Percentiles rank a stretch among this genome's conserved stretches.
Evolutionary conservation across 805 yeast genomes (phyloP).

Genomic region (Kurtzmaniella cleridarum): DNA sequence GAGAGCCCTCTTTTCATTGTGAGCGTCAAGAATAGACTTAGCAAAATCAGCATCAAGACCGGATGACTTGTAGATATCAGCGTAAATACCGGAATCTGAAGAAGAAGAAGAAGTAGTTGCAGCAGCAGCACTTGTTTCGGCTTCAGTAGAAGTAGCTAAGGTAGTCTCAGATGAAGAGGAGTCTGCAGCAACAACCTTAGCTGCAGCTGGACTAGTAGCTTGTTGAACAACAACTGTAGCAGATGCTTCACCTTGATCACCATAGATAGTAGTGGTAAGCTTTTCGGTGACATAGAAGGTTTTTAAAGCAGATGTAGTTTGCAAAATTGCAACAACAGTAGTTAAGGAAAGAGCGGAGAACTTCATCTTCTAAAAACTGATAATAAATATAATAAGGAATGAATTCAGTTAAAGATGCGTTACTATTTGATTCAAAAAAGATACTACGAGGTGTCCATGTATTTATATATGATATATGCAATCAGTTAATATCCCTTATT

Average conservation of each 20-base stretch:
- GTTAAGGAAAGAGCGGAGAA: slow-evolving; percentile 4
- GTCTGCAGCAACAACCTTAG: not conserved
- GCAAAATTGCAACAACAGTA: slow-evolving; percentile 15
- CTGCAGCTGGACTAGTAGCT: not conserved
- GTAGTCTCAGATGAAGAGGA: slow-evolving; percentile 8
- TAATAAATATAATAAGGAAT: not conserved
- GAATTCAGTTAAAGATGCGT: slow-evolving; percentile 1
- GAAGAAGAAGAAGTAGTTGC: slow-evolving; percentile 5
- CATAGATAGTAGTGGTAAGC: slow-evolving; percentile 21
- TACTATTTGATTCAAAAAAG: not conserved
- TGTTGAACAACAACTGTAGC: not conserved
- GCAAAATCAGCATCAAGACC: slow-evolving; percentile 29
- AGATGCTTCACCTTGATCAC: slow-evolving; percentile 6
- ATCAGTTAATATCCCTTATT: slow-evolving; percentile 12
- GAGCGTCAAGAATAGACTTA: slow-evolving; percentile 47
- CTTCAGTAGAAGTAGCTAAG: slow-evolving; percentile 2
- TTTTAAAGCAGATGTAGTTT: slow-evolving; percentile 15
- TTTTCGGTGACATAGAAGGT: slow-evolving; percentile 23
- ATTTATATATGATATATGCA: not conserved
- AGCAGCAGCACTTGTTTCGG: slow-evolving; percentile 4
- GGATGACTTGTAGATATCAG: slow-evolving; percentile 9
- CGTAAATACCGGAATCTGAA: slow-evolving; percentile 13
- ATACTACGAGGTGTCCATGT: no score
- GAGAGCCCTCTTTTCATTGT: slow-evolving; percentile 51
- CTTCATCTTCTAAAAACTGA: slow-evolving; percentile 1